These are phyloP conservation scores for Pseudozyma sp. DNA, from an alignment of 1,284 basidiomycete genomes.

Conservation along the genomic window DNA sequence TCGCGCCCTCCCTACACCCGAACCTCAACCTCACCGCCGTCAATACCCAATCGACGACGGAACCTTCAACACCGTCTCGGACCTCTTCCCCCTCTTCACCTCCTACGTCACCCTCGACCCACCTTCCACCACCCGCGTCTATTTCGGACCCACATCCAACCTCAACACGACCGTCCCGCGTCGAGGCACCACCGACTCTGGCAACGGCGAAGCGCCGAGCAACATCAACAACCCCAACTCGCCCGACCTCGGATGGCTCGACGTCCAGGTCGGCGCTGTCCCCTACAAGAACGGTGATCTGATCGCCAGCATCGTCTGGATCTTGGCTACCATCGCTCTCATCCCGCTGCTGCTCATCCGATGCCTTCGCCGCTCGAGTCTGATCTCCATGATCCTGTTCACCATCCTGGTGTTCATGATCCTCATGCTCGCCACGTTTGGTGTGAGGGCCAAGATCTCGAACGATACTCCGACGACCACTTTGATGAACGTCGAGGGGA, in stretches of 20 bases:
- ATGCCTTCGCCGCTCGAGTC: constrained; percentile 40
- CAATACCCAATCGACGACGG: constrained; percentile 11
- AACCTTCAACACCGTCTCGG: neutral
- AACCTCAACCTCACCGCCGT: constrained; percentile 11
- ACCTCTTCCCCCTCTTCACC: constrained; percentile 47
- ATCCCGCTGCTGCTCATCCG: constrained; percentile 54
- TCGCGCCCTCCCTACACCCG: constrained; percentile 18
- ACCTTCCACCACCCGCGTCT: constrained; percentile 27
- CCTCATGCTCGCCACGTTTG: constrained; percentile 44
- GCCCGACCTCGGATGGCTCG: constrained; percentile 55
- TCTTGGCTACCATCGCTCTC: constrained; percentile 45
- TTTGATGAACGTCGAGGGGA: constrained; percentile 49
- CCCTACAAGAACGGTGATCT: constrained; percentile 58
- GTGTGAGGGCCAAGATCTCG: constrained; percentile 40
- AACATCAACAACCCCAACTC: constrained; percentile 54
- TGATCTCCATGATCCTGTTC: constrained; percentile 51
- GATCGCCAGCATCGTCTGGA: constrained; percentile 50
- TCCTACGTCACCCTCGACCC: constrained; percentile 29
- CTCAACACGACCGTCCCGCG: constrained; percentile 30
- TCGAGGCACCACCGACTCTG: constrained; percentile 21
- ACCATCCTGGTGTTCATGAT: constrained; percentile 47
- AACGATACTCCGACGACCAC: constrained; percentile 36
- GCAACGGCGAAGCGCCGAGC: constrained; percentile 43
- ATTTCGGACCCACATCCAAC: constrained; percentile 44
- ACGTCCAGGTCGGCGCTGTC: constrained; percentile 46